A percentile compares a stretch with the other conserved stretches of the same genome.
Conservation (phyloP, 176 grass and related monocot species). For the Triticum timopheevii region DNA sequence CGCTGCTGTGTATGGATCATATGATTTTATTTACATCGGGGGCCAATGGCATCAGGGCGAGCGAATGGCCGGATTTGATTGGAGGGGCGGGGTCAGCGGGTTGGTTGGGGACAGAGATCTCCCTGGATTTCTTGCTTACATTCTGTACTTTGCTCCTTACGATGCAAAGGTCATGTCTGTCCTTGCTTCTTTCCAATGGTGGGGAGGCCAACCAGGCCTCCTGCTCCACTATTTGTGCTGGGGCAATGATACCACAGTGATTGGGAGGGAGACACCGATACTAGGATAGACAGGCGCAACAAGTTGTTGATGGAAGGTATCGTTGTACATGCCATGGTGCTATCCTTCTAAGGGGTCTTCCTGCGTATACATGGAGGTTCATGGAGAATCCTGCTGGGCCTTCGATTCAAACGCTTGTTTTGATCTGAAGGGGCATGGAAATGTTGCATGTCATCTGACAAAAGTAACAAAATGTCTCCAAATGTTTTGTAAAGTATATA, state of each 20-base stretch:
- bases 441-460: background rate
- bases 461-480: background rate
- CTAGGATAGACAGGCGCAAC: background rate
- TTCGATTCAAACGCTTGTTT: background rate
- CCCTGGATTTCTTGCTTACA: constrained; percentile 9
- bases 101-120: constrained; percentile 5
- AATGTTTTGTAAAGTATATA: background rate
- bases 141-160: background rate
- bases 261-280: background rate
- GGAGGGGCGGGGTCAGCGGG: background rate
- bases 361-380: background rate
- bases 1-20: background rate
- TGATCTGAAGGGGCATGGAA: background rate
- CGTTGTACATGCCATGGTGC: background rate
- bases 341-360: background rate
- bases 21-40: background rate
- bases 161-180: constrained; percentile 24
- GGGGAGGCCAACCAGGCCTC: background rate
- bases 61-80: background rate
- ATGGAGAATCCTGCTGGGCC: background rate
- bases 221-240: background rate
- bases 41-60: background rate
- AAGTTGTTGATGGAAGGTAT: background rate
- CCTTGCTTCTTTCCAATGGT: background rate
- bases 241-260: background rate